Evolutionary conservation across 805 yeast genomes (phyloP).

Genomic region (Lipomyces starkeyi): DNA sequence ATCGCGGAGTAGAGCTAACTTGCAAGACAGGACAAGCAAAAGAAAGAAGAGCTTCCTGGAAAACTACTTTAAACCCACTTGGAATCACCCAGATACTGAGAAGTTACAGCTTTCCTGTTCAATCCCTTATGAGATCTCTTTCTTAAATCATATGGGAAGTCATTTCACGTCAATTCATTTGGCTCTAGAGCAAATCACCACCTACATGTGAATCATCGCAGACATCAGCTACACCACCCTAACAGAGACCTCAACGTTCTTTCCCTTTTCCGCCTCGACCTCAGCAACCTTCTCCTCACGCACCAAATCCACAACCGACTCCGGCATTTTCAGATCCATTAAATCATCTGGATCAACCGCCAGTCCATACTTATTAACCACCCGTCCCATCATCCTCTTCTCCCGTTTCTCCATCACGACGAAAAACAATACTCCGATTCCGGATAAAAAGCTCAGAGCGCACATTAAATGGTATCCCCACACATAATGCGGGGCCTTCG

Average conservation of each 20-base stretch:
- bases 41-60: too few species aligned
- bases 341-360: constrained; percentile 19
- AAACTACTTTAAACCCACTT: too few species aligned
- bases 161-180: not conserved
- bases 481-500: constrained; percentile 16
- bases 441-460: constrained; percentile 13
- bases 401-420: constrained; percentile 19
- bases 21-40: too few species aligned
- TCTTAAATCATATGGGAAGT: not conserved
- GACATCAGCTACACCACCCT: not conserved
- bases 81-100: not conserved
- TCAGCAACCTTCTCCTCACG: constrained; percentile 2
- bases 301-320: not conserved
- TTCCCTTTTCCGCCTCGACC: constrained; percentile 1
- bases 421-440: constrained; percentile 18
- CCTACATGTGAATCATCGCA: not conserved
- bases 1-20: too few species aligned
- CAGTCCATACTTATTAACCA: constrained; percentile 17
- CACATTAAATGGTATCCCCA: constrained; percentile 20
- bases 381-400: constrained; percentile 5
- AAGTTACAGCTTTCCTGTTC: not conserved
- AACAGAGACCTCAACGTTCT: not conserved
- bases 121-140: not conserved
- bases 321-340: not conserved
- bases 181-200: not conserved